Percentiles rank a stretch among this genome's conserved stretches.
These are phyloP conservation scores for Tolypocladium tundrense DNA, from an alignment of 2,329 filamentous ascomycete species.

Conservation along the genomic window DNA sequence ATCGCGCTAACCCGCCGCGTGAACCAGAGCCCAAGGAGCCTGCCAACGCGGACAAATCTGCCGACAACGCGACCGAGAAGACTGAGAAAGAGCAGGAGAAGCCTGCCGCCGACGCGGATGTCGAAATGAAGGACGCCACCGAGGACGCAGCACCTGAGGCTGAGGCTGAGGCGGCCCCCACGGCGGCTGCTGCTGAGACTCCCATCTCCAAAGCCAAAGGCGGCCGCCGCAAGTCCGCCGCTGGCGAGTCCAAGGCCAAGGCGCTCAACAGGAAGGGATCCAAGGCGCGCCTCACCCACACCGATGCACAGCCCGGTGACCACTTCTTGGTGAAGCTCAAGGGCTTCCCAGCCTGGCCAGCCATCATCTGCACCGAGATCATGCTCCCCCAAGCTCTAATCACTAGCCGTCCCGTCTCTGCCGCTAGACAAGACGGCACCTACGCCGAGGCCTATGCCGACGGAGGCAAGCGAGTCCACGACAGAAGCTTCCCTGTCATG, in stretches of 20 bases:
- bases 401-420: conserved; percentile 72
- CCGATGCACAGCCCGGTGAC: conserved; percentile 81
- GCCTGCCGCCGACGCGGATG: conserved; percentile 22
- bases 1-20: conserved; percentile 16
- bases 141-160: conserved; percentile 18
- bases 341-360: conserved; percentile 90
- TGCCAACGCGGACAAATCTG: conserved; percentile 18
- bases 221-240: conserved; percentile 68
- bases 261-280: conserved; percentile 82
- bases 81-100: conserved; percentile 13
- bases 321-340: conserved; percentile 90
- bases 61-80: conserved; percentile 19
- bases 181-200: conserved; percentile 16
- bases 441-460: conserved; percentile 83
- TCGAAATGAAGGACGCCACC: conserved; percentile 41
- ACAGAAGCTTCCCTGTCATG: conserved; percentile 90
- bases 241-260: conserved; percentile 59
- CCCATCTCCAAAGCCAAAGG: conserved; percentile 31
- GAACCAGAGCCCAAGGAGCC: conserved; percentile 15
- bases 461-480: conserved; percentile 73
- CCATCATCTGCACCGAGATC: conserved; percentile 85
- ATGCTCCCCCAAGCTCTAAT: conserved; percentile 80
- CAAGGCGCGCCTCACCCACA: conserved; percentile 57
- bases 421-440: conserved; percentile 69
- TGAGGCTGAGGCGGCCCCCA: conserved; percentile 15